Percentiles rank a stretch among this genome's conserved stretches.
phyloP scores from a whole-genome alignment of 371 early-diverging fungal genomes.

The Mucor mucedo region DNA sequence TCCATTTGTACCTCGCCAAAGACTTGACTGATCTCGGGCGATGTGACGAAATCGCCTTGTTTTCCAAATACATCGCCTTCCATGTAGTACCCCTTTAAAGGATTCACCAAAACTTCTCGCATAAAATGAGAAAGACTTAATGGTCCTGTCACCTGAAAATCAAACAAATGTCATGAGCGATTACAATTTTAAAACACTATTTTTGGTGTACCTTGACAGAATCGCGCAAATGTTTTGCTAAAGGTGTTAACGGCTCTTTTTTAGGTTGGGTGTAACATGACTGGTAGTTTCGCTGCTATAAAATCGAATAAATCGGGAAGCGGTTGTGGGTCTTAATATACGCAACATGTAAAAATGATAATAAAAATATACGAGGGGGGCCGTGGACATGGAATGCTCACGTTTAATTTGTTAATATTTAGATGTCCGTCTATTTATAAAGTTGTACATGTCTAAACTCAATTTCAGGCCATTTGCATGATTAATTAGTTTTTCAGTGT shows the following conservation, averaged over 20 bases:
- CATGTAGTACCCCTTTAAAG: slow-evolving; percentile 93
- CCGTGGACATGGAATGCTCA: not conserved
- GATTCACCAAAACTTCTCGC: slow-evolving; percentile 87
- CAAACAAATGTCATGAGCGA: not conserved
- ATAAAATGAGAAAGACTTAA: slow-evolving; percentile 89
- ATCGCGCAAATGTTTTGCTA: slow-evolving; percentile 66
- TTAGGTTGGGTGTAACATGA: slow-evolving; percentile 1
- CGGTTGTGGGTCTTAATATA: slow-evolving; percentile 10
- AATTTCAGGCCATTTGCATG: no score
- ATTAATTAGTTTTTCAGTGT: no score
- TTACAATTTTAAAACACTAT: not conserved
- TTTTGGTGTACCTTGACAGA: slow-evolving; percentile 58
- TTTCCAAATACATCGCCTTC: slow-evolving; percentile 89
- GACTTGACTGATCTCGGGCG: slow-evolving; percentile 96
- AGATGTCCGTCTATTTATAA: no score
- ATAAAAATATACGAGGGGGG: not conserved
- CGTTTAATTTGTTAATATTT: no score
- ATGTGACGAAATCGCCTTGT: slow-evolving; percentile 94
- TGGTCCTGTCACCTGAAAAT: slow-evolving; percentile 74
- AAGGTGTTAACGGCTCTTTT: slow-evolving; percentile 65
- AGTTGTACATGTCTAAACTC: no score
- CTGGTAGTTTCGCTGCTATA: slow-evolving; percentile 2
- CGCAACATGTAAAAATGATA: slow-evolving; percentile 15
- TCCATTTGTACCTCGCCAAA: slow-evolving; percentile 87
- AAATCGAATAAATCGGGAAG: slow-evolving; percentile 7